Evolutionary conservation across 176 grass and related monocot genomes (phyloP).

Genomic region (Puya raimondii): DNA sequence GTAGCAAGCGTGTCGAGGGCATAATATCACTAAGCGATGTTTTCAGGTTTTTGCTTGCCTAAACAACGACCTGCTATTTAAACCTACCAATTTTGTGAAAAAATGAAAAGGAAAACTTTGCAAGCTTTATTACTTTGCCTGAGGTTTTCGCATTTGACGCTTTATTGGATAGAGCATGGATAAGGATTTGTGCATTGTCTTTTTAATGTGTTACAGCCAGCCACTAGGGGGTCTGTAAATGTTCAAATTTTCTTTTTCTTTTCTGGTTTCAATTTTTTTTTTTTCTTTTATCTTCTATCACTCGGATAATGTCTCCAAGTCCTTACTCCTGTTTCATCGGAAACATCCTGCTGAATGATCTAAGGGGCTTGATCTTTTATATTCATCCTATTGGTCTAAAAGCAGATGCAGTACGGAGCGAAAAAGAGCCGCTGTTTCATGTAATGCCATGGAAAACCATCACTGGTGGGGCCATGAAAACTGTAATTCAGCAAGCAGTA

Average conservation of each 20-base stretch:
- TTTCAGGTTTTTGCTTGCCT: conserved; percentile 79
- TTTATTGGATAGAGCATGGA: conserved; percentile 27
- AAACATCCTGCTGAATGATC: no score
- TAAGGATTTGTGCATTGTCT: conserved; percentile 32
- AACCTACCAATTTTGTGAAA: conserved; percentile 24
- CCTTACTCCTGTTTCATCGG: no score
- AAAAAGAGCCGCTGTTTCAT: no score
- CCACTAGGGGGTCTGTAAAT: conserved; percentile 63
- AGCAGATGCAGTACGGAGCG: no score
- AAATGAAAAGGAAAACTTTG: conserved; percentile 15
- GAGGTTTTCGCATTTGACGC: conserved; percentile 14
- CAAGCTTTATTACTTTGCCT: conserved; percentile 32
- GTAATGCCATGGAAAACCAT: no score
- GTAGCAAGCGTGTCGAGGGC: conserved; percentile 95
- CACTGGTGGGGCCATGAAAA: no score
- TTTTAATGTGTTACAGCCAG: conserved; percentile 43
- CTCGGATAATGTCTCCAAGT: no score
- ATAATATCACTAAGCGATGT: conserved; percentile 87
- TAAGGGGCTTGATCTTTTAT: no score
- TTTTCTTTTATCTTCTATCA: no score
- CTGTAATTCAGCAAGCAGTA: no score
- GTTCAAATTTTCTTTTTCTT: conserved; percentile 24
- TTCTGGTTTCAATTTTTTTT: background rate
- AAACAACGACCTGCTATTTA: conserved; percentile 32
- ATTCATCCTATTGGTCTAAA: no score